Evolutionary conservation across 495 filamentous ascomycete genomes (phyloP).

Genomic region (Annulohypoxylon maeteangense): DNA sequence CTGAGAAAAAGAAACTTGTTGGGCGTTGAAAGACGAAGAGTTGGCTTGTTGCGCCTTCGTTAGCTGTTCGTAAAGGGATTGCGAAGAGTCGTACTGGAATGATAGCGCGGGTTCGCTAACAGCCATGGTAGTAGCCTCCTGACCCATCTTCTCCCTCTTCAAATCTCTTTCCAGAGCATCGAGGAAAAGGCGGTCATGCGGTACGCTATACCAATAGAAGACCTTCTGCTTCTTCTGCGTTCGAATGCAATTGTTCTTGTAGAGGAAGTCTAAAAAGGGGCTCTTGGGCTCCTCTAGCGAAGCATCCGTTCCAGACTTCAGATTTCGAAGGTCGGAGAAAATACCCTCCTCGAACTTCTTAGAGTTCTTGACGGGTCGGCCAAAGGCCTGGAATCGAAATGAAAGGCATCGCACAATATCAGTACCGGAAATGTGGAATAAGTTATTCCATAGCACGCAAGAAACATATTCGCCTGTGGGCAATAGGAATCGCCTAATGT

Average conservation of each 20-base stretch:
- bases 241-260: conserved; percentile 99
- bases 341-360: conserved; percentile 99
- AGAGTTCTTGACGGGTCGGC: conserved; percentile 97
- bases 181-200: conserved; percentile 95
- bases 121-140: conserved; percentile 96
- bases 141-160: conserved; percentile 99
- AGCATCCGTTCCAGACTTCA: conserved; percentile 98
- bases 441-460: conserved; percentile 98
- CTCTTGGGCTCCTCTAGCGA: conserved; percentile 99
- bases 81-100: conserved; percentile 98
- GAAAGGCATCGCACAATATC: conserved; percentile 98
- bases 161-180: conserved; percentile 96
- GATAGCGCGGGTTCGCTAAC: conserved; percentile 96
- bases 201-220: conserved; percentile 99
- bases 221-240: conserved; percentile 99
- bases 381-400: conserved; percentile 98
- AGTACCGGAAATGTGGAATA: conserved; percentile 98
- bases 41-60: conserved; percentile 99
- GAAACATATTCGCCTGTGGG: conserved; percentile 99
- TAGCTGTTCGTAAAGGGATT: conserved; percentile 98
- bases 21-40: conserved; percentile 92
- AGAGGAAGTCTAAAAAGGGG: conserved; percentile 96
- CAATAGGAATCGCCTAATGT: conserved; percentile 93
- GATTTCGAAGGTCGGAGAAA: conserved; percentile 97
- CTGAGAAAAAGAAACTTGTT: conserved; percentile 79